Percentiles rank a stretch among this genome's conserved stretches.
Evolutionary conservation across 2,329 filamentous ascomycete genomes (phyloP).

Genomic region (Epichloe bromicola): DNA sequence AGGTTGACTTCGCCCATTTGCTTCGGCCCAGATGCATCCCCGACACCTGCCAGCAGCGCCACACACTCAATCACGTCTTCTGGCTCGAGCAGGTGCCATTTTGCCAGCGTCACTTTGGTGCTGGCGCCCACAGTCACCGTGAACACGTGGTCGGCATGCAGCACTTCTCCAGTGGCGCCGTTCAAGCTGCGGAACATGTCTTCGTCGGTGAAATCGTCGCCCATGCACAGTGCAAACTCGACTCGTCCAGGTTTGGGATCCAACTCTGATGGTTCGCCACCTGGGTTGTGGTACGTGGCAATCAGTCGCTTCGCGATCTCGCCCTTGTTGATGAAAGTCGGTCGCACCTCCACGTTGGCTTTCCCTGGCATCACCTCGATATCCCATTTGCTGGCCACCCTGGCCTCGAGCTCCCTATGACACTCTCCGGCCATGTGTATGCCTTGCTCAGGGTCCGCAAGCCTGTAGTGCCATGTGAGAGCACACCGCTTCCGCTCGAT

Average conservation of each 20-base stretch:
- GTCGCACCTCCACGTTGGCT: constrained; percentile 92
- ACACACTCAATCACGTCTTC: constrained; percentile 68
- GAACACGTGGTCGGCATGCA: constrained; percentile 55
- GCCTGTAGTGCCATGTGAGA: constrained; percentile 93
- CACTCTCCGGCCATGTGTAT: constrained; percentile 68
- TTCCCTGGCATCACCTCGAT: constrained; percentile 96
- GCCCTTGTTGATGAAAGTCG: constrained; percentile 95
- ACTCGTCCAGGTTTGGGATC: constrained; percentile 38
- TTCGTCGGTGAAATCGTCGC: constrained; percentile 96
- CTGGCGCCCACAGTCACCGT: constrained; percentile 85
- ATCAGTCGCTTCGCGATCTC: constrained; percentile 83
- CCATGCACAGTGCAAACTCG: constrained; percentile 81
- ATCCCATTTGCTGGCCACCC: constrained; percentile 67
- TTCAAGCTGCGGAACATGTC: constrained; percentile 85
- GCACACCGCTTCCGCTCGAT: constrained; percentile 92
- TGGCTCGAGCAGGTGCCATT: constrained; percentile 82
- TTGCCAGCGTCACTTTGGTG: constrained; percentile 81
- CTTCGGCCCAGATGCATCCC: constrained; percentile 23
- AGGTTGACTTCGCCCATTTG: constrained; percentile 40
- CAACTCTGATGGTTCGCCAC: constrained; percentile 31
- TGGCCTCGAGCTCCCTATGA: constrained; percentile 66
- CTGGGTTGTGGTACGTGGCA: constrained; percentile 48
- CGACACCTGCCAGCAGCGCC: constrained; percentile 39
- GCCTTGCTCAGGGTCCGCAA: constrained; percentile 77
- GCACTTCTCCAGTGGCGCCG: constrained; percentile 39